Base-by-base conservation (phyloP, 2,329 filamentous ascomycete genomes). In the Didymellaceae sp. region DNA sequence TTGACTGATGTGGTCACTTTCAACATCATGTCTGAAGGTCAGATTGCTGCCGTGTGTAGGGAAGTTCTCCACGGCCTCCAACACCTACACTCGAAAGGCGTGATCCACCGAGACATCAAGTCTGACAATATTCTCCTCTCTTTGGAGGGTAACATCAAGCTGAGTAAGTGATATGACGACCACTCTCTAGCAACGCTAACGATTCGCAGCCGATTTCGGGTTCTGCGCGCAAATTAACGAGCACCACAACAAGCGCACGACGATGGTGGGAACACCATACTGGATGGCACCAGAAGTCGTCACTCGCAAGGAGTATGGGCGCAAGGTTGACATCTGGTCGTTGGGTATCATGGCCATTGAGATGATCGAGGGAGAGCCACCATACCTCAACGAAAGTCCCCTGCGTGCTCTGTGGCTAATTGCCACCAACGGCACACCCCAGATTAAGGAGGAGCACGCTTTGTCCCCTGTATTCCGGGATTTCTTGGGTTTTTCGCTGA, bases 261-360 rank as follows among this genome's bases (percentile, higher is more conserved):
- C 94, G 11, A 99, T 97, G 94, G 94, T 99, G 34, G 94, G 94
- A 45, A 97, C 94, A 6, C 94, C 94, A 2, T 99, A 99, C 75
- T 99, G 94, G 94, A 99, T 99, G 94, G 94, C 94, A 1, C 94
- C 94, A 3, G 94, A 99, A 75, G 93, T 99, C 17, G 94, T 99
- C 21, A 97, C 91, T 6, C 83, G 92, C 32, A 97, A 97, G 74
- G 94, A 97, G 76, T 99, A 99, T 75, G 94, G 94, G 60, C 88
- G 93, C 57, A 99, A 97, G 75, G 93, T 99, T 45, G 94, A 99
- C 70, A 97, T 99, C 62, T 99, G 94, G 94, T 96, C 90, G 52
- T 79, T 99, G 34, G 94, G 94, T 52, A 99, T 99, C 77, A 97
- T 99, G 94, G 91, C 94, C 6, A 97, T 99, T 67, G 94, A 99